Conservation (phyloP, 441 rosid species). For the Arabidopsis lyrata region DNA sequence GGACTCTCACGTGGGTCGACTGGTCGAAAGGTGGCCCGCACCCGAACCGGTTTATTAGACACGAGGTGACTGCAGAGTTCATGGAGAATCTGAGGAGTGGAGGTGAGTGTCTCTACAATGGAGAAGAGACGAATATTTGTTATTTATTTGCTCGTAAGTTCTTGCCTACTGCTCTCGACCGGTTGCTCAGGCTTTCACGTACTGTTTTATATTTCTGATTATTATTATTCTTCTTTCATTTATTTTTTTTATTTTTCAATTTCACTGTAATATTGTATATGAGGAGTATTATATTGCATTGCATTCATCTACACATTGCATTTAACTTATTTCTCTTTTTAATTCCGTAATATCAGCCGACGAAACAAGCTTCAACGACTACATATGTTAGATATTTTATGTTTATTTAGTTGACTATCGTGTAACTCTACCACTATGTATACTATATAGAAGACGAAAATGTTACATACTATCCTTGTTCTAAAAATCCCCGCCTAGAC, state of each 20-base stretch:
- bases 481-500: too few species aligned
- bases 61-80: constrained; percentile 61
- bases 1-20: constrained; percentile 88
- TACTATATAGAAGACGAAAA: constrained; percentile 18
- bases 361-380: constrained; percentile 22
- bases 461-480: constrained; percentile 26
- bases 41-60: constrained; percentile 61
- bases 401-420: constrained; percentile 26
- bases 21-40: constrained; percentile 89
- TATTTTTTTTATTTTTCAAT: neutral
- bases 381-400: constrained; percentile 3
- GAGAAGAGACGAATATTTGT: constrained; percentile 60
- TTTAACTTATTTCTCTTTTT: neutral
- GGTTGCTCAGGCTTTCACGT: constrained; percentile 73
- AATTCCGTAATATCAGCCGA: constrained; percentile 22
- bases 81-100: constrained; percentile 66
- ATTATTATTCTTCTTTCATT: neutral
- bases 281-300: neutral
- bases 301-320: constrained; percentile 15
- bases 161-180: constrained; percentile 60
- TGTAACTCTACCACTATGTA: constrained; percentile 15
- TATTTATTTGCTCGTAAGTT: constrained; percentile 91
- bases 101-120: constrained; percentile 61
- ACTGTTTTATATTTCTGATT: constrained; percentile 55
- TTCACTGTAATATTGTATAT: constrained; percentile 17